These are phyloP conservation scores for Morella rubra DNA, from an alignment of 306 rosid genomes.

Conservation along the genomic window DNA sequence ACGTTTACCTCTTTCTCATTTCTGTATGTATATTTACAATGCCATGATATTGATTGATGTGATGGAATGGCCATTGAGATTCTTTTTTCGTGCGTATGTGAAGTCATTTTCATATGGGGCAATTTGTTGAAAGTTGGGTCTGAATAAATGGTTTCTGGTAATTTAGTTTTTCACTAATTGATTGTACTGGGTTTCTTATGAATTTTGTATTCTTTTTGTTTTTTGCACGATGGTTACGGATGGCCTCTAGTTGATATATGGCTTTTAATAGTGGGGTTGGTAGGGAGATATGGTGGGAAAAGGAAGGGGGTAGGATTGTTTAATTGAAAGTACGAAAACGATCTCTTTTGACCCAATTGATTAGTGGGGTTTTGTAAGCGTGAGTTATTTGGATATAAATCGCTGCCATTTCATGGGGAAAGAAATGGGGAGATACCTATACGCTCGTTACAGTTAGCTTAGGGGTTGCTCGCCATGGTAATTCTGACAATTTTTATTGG, in stretches of 20 bases:
- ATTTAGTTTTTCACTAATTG: background rate
- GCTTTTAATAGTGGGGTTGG: background rate
- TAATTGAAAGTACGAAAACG: background rate
- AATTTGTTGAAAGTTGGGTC: background rate
- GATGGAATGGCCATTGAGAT: background rate
- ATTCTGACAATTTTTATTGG: background rate
- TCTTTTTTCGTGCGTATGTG: background rate
- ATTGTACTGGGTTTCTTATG: background rate
- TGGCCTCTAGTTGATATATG: background rate
- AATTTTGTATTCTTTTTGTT: background rate
- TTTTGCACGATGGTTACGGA: background rate
- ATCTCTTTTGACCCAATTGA: background rate
- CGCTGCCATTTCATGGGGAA: background rate
- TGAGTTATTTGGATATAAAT: background rate
- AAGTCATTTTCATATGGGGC: slow-evolving; percentile 1
- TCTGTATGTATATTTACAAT: background rate
- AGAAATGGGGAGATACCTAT: background rate
- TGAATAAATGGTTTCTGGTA: background rate
- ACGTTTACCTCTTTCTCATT: background rate
- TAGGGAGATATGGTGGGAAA: background rate
- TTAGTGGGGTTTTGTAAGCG: background rate
- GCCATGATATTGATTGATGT: background rate
- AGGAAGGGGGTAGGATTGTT: background rate
- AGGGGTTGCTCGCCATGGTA: background rate
- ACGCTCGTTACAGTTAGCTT: background rate